A percentile compares a stretch with the other conserved stretches of the same genome.
Evolutionary conservation across 2,329 filamentous ascomycete genomes (phyloP).

Genomic region (Corniculantispora saksenae): DNA sequence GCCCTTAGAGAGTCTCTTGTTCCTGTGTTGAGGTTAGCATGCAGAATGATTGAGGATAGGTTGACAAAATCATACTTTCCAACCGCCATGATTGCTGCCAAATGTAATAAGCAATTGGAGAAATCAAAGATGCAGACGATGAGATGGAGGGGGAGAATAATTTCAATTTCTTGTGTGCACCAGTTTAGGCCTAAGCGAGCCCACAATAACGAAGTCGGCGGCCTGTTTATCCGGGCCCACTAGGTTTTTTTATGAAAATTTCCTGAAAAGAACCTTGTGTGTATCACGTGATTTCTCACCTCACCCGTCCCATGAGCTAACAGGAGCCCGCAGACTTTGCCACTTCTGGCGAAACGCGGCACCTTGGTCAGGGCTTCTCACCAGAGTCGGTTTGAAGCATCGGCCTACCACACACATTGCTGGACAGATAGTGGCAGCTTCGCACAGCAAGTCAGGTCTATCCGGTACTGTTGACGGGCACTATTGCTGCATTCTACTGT

Average conservation of each 20-base stretch:
- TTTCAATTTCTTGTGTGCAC: slow-evolving; percentile 43
- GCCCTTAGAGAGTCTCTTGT: slow-evolving; percentile 99
- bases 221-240: slow-evolving; percentile 31
- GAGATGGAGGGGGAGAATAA: slow-evolving; percentile 43
- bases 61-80: slow-evolving; percentile 51
- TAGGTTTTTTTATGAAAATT: slow-evolving; percentile 20
- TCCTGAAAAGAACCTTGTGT: not conserved
- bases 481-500: no score
- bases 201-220: slow-evolving; percentile 29
- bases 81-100: slow-evolving; percentile 61
- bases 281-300: slow-evolving; percentile 24
- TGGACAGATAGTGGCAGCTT: no score
- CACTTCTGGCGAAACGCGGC: not conserved
- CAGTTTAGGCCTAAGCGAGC: slow-evolving; percentile 42
- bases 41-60: slow-evolving; percentile 3
- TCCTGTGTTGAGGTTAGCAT: slow-evolving; percentile 56
- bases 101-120: slow-evolving; percentile 44
- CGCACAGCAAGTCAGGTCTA: no score
- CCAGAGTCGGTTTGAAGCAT: not conserved
- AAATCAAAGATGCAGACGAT: slow-evolving; percentile 43
- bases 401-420: no score
- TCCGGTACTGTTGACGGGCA: no score
- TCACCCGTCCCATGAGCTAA: not conserved
- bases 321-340: not conserved
- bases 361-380: not conserved